Base-by-base conservation (phyloP, 805 yeast species). In the Candida chauliodis region DNA sequence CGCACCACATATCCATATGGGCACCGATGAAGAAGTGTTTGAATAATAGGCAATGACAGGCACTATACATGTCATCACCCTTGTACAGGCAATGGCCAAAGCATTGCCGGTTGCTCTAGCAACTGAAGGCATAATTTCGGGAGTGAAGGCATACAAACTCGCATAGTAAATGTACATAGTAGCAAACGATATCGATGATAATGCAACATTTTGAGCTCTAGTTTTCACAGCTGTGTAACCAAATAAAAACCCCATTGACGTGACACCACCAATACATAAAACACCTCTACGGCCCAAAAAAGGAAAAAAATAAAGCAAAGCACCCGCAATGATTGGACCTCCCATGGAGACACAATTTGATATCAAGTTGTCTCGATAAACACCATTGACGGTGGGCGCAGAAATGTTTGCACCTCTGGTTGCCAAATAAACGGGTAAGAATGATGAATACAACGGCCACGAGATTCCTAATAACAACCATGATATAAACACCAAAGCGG, bases 191-290 rank as follows among this genome's bases (percentile, higher is more conserved):
- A 73, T 69, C 11, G 58, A 45, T 17, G 53, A 44, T 21, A 55
- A 40, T 2, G 50, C 60, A 24, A 79, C 77, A 52, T 77, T 78
- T 23, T 58, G 55, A 26, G 71, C 59, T 34, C 73, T 63, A 0
- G 77, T 72, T 52, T 71, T 68, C 8, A 78, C 76, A 1, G 78
- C 73, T 15, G 85, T 80, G 51, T 79, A 79, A 34, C 82, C 82
- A 50, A 79, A 79, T 42, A 80, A 55, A 37, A 80, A 69, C 1
- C 75, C 77, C 71, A 78, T 77, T 1, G 78, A 60, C 18, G 70
- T 47, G 8, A 79, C 27, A 3, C 79, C 75, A 27, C 84, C 81
- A 39, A 74, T 61, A 1, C 63, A 59, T 71, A 79, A 63, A 1
- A 79, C 71, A 17, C 83, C 84, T 47, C 76, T 64, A 51, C 82